Conservation (phyloP, 352 stramenopile genomes). For the Phytophthora agathidicida region DNA sequence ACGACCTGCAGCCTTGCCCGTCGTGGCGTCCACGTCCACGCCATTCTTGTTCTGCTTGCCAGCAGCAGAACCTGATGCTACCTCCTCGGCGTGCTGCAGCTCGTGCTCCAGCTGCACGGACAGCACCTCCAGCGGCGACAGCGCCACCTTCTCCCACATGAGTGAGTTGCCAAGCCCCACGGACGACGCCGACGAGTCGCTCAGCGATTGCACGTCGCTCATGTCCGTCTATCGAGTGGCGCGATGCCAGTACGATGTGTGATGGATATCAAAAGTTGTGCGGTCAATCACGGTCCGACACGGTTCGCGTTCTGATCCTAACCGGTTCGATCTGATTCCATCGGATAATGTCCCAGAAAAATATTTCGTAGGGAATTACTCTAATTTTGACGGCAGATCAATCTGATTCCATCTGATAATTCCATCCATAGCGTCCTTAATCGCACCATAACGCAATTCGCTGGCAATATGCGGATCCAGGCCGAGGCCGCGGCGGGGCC, state of each 20-base stretch:
- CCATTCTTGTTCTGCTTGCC: conserved; percentile 77
- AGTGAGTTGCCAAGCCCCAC: conserved; percentile 60
- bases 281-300: conserved; percentile 8
- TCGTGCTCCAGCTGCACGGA: conserved; percentile 76
- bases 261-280: conserved; percentile 21
- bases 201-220: conserved; percentile 54
- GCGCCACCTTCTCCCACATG: conserved; percentile 81
- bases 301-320: conserved; percentile 21
- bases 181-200: conserved; percentile 47
- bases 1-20: conserved; percentile 61
- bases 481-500: conserved; percentile 16
- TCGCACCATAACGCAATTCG: conserved; percentile 17
- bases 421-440: conserved; percentile 4
- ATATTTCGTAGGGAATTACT: too few relatives aligned
- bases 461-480: conserved; percentile 26
- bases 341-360: too few relatives aligned
- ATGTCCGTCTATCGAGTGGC: conserved; percentile 31
- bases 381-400: too few relatives aligned
- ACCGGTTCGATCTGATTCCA: conserved; percentile 19
- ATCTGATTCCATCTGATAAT: conserved; percentile 18
- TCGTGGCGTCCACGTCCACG: conserved; percentile 64
- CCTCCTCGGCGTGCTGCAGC: conserved; percentile 60
- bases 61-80: conserved; percentile 24
- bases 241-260: conserved; percentile 14
- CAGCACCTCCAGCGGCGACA: conserved; percentile 75